Percentiles rank a stretch among this genome's conserved stretches.
phyloP scores from a whole-genome alignment of 2,329 filamentous ascomycete species.

The Alternaria triticimaculans region DNA sequence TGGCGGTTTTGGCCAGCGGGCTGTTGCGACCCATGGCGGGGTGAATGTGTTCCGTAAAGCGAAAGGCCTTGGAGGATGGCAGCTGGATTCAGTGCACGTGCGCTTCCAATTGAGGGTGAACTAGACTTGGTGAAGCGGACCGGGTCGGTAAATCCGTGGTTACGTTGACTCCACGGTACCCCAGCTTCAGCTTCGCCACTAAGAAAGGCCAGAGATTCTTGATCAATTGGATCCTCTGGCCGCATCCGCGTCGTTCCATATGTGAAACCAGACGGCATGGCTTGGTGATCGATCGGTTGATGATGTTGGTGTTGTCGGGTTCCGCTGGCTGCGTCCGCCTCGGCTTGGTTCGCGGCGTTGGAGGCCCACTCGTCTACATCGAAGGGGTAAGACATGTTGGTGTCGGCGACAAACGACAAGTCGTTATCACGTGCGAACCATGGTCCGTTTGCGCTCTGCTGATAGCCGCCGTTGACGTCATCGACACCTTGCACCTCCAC shows the following conservation, averaged over 20 bases:
- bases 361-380: not conserved
- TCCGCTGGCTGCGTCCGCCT: not conserved
- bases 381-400: not conserved
- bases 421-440: not conserved
- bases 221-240: not conserved
- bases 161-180: not conserved
- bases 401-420: not conserved
- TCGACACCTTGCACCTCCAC: not conserved
- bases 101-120: not conserved
- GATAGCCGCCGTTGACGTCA: not conserved
- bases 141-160: not conserved
- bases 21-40: not conserved
- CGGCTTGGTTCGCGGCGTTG: not conserved
- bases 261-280: not conserved
- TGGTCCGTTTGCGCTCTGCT: not conserved
- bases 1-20: not conserved
- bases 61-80: not conserved
- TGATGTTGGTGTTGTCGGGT: not conserved
- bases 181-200: not conserved
- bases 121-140: not conserved
- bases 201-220: not conserved
- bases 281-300: not conserved
- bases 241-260: not conserved
- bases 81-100: not conserved
- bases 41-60: not conserved